Base-by-base conservation (phyloP, 495 filamentous ascomycete genomes). In the Tetracladium setigerum region DNA sequence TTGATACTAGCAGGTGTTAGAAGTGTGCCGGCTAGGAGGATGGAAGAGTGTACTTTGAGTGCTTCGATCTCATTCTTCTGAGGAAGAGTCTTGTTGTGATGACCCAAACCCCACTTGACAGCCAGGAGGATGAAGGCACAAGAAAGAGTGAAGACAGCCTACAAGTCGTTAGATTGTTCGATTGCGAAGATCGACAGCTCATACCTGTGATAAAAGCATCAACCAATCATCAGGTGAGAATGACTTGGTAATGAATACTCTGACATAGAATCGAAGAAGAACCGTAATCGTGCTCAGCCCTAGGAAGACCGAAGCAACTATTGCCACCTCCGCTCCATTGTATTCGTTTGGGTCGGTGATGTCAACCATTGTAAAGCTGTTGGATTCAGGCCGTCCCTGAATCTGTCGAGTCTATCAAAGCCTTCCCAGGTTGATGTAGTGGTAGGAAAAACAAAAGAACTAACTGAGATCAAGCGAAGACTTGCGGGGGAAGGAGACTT, bases 171-270 rank as follows among this genome's bases (percentile, higher is more conserved):
- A 38, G 24, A 24, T 14, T 14, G 10, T 14, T 40, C 11, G 27
- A 24, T 35, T 8, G 36, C 17, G 13, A 32, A 50, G 18, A 38
- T 47, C 34, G 30, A 55, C 44, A 34, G 17, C 24, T 47, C 55
- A 4, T 57, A 66, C 63, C 54, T 66, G 66, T 44, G 63, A 52
- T 19, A 58, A 41, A n/a, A 68, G 44, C 62, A 70, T 67, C 38
- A 68, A 49, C 64, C 65, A 67, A 50, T 70, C 67, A 46, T 70
- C 67, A 33, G 48, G 55, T 39, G 63, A 62, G 44, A 70, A 66
- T 15, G 53, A 56, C 44, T 63, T 67, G 9, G 63, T 70, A 14
- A 70, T 43, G 24, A 34, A 54, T 15, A 58, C 57, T 19, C 67
- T 51, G 13, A 63, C 64, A 34, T 62, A 70, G 1, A 57, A 63